phyloP scores from a whole-genome alignment of 192 early-diverging fungal genomes.

The Coemansia sp. region DNA sequence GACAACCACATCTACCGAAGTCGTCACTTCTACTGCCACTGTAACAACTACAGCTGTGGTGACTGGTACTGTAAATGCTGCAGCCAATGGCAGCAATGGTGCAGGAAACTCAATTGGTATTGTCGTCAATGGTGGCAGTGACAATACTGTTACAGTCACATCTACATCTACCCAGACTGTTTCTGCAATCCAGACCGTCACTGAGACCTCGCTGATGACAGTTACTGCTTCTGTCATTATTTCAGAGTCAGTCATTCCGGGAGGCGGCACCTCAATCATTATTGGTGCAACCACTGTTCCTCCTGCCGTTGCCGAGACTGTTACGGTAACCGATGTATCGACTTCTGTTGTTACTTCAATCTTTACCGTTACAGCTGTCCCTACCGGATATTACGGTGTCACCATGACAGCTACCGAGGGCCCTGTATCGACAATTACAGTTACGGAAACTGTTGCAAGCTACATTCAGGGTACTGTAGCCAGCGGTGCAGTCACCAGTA shows the following conservation, averaged over 20 bases:
- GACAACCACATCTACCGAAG: neutral
- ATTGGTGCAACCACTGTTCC: neutral
- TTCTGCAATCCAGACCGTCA: neutral
- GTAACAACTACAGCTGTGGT: slow-evolving; percentile 4
- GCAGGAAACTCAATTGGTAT: neutral
- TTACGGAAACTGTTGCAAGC: neutral
- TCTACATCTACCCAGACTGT: neutral
- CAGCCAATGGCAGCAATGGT: neutral
- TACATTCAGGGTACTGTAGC: neutral
- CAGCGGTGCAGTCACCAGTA: neutral
- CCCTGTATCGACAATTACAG: neutral
- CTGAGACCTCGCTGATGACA: neutral
- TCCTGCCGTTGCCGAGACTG: neutral
- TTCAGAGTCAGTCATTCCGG: neutral
- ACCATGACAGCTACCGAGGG: neutral
- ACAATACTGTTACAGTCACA: neutral
- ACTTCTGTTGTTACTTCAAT: neutral
- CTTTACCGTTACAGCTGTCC: slow-evolving; percentile 4
- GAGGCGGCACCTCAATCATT: neutral
- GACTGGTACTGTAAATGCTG: slow-evolving; percentile 3
- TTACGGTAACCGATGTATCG: slow-evolving; percentile 1
- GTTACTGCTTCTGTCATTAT: slow-evolving; percentile 2
- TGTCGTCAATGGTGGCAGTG: slow-evolving; percentile 1
- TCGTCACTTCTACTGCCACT: neutral
- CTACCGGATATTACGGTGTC: neutral